A percentile compares a stretch with the other conserved stretches of the same genome.
Conservation (phyloP, 2,329 filamentous ascomycete genomes). For the Truncatella angustata region DNA sequence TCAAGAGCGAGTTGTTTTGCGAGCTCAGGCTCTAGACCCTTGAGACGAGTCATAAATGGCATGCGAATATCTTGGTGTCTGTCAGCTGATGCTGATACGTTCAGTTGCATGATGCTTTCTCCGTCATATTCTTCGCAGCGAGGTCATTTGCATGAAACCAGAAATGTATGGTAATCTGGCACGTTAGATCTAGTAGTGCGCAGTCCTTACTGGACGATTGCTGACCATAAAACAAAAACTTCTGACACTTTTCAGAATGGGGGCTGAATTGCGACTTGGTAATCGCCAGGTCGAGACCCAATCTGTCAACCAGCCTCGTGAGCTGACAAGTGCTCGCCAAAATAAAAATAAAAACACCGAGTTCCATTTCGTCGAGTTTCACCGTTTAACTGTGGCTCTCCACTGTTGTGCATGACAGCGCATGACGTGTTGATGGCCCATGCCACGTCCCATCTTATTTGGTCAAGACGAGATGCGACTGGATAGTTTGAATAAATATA, state of each 20-base stretch:
- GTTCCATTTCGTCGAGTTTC: not conserved
- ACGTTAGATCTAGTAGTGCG: too few species aligned
- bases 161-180: too few species aligned
- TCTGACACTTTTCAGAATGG: not conserved
- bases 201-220: too few species aligned
- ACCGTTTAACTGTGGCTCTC: constrained; percentile 4
- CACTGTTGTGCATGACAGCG: not conserved
- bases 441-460: too few species aligned
- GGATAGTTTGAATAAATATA: too few species aligned
- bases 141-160: too few species aligned
- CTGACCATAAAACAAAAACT: not conserved
- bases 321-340: not conserved
- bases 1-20: not conserved
- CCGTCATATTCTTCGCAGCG: too few species aligned
- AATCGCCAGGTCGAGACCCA: constrained; percentile 4
- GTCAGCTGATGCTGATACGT: too few species aligned
- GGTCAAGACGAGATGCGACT: too few species aligned
- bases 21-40: too few species aligned
- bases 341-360: not conserved
- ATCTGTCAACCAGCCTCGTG: constrained; percentile 2
- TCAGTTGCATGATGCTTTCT: too few species aligned
- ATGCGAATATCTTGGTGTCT: too few species aligned
- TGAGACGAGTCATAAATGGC: not conserved
- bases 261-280: not conserved
- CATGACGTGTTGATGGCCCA: constrained; percentile 3